Percentiles rank a stretch among this genome's conserved stretches.
Conservation (phyloP, 306 rosid genomes). For the cucumber (Cucumis sativus) region DNA sequence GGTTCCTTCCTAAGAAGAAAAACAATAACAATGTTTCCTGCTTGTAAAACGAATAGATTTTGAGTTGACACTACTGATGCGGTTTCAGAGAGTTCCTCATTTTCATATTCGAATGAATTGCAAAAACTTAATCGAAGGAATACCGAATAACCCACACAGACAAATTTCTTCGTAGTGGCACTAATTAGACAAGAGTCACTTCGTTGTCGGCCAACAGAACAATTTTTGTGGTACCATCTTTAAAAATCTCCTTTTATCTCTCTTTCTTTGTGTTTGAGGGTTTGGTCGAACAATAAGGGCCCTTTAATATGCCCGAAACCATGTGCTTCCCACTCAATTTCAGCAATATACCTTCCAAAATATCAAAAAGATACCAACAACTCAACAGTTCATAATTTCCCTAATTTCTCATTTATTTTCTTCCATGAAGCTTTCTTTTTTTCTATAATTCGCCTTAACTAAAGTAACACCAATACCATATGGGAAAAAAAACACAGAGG, state of each 20-base stretch:
- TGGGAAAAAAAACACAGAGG: background rate
- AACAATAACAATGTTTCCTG: background rate
- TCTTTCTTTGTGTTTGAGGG: background rate
- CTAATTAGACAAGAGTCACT: background rate
- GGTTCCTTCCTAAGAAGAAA: background rate
- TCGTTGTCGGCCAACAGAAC: slow-evolving; percentile 9
- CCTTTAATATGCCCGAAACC: slow-evolving; percentile 5
- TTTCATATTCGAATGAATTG: background rate
- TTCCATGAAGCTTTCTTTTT: background rate
- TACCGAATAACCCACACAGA: background rate
- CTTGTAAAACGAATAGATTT: background rate
- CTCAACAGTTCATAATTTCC: background rate
- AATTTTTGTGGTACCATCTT: slow-evolving; percentile 5
- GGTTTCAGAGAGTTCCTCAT: background rate
- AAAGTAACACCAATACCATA: background rate
- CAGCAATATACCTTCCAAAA: slow-evolving; percentile 2
- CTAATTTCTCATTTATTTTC: background rate
- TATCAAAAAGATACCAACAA: background rate
- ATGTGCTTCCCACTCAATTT: slow-evolving; percentile 5
- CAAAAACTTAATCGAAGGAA: background rate
- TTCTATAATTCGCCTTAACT: background rate
- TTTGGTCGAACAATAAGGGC: slow-evolving; percentile 6
- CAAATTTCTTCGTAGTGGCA: background rate
- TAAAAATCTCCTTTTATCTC: background rate
- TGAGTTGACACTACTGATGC: background rate